Evolutionary conservation across 1,139 yeast species (phyloP).

Genomic region (Yamadazyma diddensiae): DNA sequence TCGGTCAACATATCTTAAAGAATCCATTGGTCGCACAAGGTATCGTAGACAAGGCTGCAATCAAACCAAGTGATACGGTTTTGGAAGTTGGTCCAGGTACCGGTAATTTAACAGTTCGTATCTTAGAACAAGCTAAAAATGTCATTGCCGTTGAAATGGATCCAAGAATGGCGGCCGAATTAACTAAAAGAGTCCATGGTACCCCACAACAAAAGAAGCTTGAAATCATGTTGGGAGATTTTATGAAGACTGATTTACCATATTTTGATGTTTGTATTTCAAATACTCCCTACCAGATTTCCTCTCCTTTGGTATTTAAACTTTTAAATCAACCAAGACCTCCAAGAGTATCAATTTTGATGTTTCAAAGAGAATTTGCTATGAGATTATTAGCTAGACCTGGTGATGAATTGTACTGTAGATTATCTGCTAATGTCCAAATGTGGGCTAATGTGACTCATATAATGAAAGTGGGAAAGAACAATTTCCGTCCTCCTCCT

Average conservation of each 20-base stretch:
- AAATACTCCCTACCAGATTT: constrained; percentile 96
- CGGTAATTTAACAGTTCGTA: constrained; percentile 92
- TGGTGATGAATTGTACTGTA: constrained; percentile 87
- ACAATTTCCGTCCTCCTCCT: constrained; percentile 98
- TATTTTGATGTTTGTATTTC: constrained; percentile 95
- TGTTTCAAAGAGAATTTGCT: constrained; percentile 98
- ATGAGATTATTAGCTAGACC: constrained; percentile 90
- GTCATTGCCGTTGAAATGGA: constrained; percentile 98
- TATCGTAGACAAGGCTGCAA: constrained; percentile 92
- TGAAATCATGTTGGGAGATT: constrained; percentile 91
- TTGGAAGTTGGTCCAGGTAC: constrained; percentile 99
- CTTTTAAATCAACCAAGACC: constrained; percentile 88
- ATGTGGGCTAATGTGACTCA: constrained; percentile 99
- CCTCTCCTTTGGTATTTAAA: constrained; percentile 94
- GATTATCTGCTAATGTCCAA: constrained; percentile 93
- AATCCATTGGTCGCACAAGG: constrained; percentile 98
- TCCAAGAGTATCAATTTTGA: constrained; percentile 90
- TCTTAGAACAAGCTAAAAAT: constrained; percentile 84
- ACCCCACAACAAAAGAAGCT: constrained; percentile 88
- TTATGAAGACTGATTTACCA: constrained; percentile 93
- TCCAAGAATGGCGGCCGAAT: constrained; percentile 98
- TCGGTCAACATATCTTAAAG: constrained; percentile 95
- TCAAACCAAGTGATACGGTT: constrained; percentile 88
- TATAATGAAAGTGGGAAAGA: constrained; percentile 96
- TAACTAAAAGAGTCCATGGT: constrained; percentile 96